Base-by-base conservation (phyloP, 306 rosid species). In the Sicyos edulis region DNA sequence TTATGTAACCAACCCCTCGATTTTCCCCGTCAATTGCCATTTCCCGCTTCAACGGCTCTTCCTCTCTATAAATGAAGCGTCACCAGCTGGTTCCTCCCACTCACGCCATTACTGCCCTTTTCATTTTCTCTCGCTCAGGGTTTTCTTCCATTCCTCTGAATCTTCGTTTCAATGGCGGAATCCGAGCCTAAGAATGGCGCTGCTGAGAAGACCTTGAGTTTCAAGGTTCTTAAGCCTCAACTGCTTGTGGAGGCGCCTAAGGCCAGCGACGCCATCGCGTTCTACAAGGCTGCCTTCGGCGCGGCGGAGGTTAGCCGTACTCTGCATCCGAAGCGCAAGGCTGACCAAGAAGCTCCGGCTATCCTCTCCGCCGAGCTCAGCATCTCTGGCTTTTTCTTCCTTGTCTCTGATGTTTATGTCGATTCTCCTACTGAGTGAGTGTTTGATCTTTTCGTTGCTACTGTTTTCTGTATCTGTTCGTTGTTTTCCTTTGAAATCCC, bases 271-370 rank as follows among this genome's bases (percentile, higher is more conserved):
- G 98, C 96, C 2, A 82, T 92, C 17, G 17, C 7, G 81, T 92
- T 90, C 86, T 92, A 90, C 82, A 87, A 88, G 81, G 67, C 83
- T 0, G 98, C 85, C 15, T 90, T 88, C 17, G 98, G 88, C 0
- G 98, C 96, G 0, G 91, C 81, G 47, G 98, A 92, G 74, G 74
- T 86, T 37, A 11, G 77, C 58, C 96, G 92, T 15, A 32, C 79
- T 8, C 3, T 79, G 34, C 78, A 85, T 74, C 75, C 95, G 4
- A 92, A 92, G 82, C 96, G 98, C 54, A 92, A 92, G 82, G 96
- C 96, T 0, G 98, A 86, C 22, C 96, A 84, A 5, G 98, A 92
- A 74, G 75, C 61, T 5, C 96, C 92, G 32, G 87, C 76, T 75
- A 72, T 92, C 6, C 85, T 82, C 75, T 83, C 80, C 0, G 96